Evolutionary conservation across 2,329 filamentous ascomycete genomes (phyloP).

Genomic region (Cadophora sp.): DNA sequence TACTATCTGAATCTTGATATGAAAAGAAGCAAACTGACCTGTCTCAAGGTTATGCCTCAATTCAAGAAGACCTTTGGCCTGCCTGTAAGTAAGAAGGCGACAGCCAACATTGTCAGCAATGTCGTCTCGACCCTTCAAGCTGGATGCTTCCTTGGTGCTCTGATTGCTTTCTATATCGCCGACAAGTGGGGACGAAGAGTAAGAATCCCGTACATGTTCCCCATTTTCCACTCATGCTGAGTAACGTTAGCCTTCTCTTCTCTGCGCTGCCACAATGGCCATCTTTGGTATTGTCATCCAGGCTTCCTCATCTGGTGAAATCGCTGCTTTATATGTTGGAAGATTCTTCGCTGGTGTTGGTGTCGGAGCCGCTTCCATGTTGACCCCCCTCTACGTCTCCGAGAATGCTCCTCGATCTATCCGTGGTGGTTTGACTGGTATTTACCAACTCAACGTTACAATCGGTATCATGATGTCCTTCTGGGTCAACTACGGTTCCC

Average conservation of each 20-base stretch:
- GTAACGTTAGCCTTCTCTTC: not conserved
- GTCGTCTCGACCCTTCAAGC: constrained; percentile 74
- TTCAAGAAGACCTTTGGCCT: constrained; percentile 15
- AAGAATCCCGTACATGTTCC: constrained; percentile 57
- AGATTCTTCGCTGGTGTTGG: constrained; percentile 59
- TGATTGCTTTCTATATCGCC: constrained; percentile 52
- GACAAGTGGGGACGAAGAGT: constrained; percentile 44
- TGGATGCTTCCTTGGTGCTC: constrained; percentile 70
- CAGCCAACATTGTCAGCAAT: constrained; percentile 56
- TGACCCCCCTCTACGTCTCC: constrained; percentile 47
- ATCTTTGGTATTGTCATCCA: constrained; percentile 6
- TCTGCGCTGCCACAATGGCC: not conserved
- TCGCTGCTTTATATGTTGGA: constrained; percentile 68
- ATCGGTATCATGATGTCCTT: constrained; percentile 49
- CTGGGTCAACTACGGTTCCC: constrained; percentile 59
- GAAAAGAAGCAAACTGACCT: not conserved
- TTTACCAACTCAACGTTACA: constrained; percentile 57
- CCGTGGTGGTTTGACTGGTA: constrained; percentile 56
- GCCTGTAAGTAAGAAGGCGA: not conserved
- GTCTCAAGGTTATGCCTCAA: not conserved
- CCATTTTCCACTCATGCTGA: not conserved
- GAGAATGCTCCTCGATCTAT: constrained; percentile 59
- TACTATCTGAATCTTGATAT: not conserved
- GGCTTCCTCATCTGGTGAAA: not conserved
- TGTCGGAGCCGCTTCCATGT: constrained; percentile 55